Conservation (phyloP, 768 basidiomycete genomes). For the Mycena capillaripes region DNA sequence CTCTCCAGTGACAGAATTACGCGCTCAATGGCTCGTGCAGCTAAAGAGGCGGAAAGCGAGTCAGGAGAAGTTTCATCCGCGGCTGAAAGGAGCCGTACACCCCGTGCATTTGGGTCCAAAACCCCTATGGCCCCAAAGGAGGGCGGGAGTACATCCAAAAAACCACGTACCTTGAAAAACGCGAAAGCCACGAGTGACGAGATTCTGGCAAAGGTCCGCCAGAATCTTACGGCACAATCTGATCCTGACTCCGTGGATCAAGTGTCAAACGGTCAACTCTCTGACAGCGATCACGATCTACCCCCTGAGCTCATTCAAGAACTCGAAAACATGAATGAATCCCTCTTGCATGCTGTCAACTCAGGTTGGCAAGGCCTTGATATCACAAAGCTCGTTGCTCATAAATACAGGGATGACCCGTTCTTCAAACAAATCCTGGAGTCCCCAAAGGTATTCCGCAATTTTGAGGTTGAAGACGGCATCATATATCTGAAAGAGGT, state of each 20-base stretch:
- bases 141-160: slow-evolving; percentile 11
- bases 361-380: background rate
- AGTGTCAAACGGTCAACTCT: too few species aligned
- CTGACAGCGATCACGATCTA: too few species aligned
- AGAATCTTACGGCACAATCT: too few species aligned
- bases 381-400: background rate
- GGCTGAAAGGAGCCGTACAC: too few species aligned
- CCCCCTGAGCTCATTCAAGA: too few species aligned
- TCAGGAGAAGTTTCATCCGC: too few species aligned
- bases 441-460: background rate
- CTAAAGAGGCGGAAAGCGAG: too few species aligned
- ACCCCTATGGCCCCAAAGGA: slow-evolving; percentile 14
- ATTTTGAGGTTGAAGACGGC: slow-evolving; percentile 1
- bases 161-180: too few species aligned
- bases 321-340: background rate
- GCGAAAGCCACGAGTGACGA: too few species aligned
- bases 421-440: slow-evolving; percentile 3
- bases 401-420: background rate
- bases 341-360: background rate
- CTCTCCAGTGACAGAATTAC: slow-evolving; percentile 4
- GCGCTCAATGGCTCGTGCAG: slow-evolving; percentile 8
- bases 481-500: background rate
- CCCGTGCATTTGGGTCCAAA: too few species aligned
- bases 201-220: too few species aligned
- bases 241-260: too few species aligned